A percentile compares a stretch with the other conserved stretches of the same genome.
These are phyloP conservation scores for Neurospora discreta DNA, from an alignment of 495 filamentous ascomycete species.

Conservation along the genomic window DNA sequence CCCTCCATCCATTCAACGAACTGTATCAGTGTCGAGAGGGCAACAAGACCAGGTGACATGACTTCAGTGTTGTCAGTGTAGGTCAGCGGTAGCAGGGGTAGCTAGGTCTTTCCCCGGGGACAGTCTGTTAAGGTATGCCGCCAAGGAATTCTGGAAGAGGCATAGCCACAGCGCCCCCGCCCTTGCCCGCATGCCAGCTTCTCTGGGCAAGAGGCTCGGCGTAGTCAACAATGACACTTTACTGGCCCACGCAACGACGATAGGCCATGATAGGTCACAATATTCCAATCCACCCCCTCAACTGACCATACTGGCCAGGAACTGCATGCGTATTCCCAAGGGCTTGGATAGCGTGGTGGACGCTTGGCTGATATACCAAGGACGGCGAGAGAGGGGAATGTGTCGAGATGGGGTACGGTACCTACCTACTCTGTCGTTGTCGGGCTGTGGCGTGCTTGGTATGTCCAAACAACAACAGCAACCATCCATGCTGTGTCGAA, in stretches of 20 bases:
- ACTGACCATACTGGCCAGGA: not conserved
- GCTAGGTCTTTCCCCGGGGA: not conserved
- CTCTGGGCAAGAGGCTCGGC: not conserved
- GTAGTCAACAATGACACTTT: not conserved
- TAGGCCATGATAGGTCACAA: not conserved
- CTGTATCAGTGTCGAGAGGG: too few relatives aligned
- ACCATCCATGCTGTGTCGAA: not conserved
- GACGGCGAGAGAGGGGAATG: not conserved
- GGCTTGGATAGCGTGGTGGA: not conserved
- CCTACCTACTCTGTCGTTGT: not conserved
- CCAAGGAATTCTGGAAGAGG: not conserved
- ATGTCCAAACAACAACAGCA: not conserved
- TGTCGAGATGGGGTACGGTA: not conserved
- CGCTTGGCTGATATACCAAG: not conserved
- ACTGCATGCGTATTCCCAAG: not conserved
- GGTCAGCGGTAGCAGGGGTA: not conserved
- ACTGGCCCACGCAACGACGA: not conserved
- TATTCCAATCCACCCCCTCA: not conserved
- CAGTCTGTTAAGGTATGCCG: not conserved
- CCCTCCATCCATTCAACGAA: not conserved
- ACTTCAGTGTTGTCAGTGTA: not conserved
- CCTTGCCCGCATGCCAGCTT: not conserved
- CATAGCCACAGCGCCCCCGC: not conserved
- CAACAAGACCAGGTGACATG: not conserved
- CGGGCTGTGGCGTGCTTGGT: not conserved